A percentile compares a stretch with the other conserved stretches of the same genome.
phyloP scores from a whole-genome alignment of 1,284 basidiomycete species.

The Trametes versicolor region DNA sequence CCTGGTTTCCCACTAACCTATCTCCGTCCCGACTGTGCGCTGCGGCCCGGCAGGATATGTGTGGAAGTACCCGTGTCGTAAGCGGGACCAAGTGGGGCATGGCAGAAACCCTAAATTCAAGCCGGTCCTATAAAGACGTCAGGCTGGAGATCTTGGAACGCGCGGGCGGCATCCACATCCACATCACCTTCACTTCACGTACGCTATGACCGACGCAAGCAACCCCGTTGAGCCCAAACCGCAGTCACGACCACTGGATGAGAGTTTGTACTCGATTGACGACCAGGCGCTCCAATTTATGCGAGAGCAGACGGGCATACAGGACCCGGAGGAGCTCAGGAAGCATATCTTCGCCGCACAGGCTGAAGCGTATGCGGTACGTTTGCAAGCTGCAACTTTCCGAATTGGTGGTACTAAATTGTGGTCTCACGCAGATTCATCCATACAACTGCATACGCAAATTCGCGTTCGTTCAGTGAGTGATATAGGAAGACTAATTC shows the following conservation, averaged over 20 bases:
- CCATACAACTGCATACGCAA: conserved; percentile 32
- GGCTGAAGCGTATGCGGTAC: conserved; percentile 37
- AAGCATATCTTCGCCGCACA: conserved; percentile 56
- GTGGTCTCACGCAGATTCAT: conserved; percentile 13
- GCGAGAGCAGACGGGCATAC: conserved; percentile 52
- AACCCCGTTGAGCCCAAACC: neutral
- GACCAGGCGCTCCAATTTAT: conserved; percentile 50
- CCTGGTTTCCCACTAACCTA: too few relatives aligned
- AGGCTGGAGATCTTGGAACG: too few relatives aligned
- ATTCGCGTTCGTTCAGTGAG: conserved; percentile 31
- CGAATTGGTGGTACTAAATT: neutral
- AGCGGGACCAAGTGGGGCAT: too few relatives aligned
- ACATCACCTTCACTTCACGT: neutral
- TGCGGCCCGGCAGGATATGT: too few relatives aligned
- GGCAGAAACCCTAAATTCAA: too few relatives aligned
- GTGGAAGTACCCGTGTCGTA: too few relatives aligned
- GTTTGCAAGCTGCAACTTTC: neutral
- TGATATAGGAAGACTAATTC: neutral
- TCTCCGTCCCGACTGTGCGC: too few relatives aligned
- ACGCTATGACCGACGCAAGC: neutral
- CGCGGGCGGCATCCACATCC: too few relatives aligned
- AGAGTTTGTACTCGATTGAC: conserved; percentile 35
- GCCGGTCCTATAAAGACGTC: too few relatives aligned
- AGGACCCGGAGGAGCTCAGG: conserved; percentile 51
- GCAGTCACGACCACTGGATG: conserved; percentile 22